Evolutionary conservation across 1,139 yeast species (phyloP).

Genomic region (Yamadazyma aaseri): DNA sequence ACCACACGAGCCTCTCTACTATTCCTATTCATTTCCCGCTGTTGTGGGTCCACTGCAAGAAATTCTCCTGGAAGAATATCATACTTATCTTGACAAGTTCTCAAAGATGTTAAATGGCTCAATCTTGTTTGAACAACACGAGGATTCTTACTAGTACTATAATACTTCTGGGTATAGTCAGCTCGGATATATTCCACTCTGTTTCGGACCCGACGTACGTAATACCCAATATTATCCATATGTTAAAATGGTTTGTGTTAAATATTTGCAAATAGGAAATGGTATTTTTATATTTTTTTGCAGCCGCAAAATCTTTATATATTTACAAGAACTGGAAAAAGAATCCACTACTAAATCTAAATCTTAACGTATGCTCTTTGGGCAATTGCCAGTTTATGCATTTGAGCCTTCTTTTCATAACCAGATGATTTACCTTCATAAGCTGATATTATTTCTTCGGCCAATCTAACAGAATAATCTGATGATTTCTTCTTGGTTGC

Average conservation of each 20-base stretch:
- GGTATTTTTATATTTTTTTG: constrained; percentile 4
- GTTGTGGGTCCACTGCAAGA: constrained; percentile 10
- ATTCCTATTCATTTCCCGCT: neutral
- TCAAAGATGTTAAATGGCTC: constrained; percentile 37
- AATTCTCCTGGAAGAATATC: constrained; percentile 22
- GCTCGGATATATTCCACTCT: constrained; percentile 31
- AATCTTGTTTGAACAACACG: constrained; percentile 39
- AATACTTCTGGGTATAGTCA: constrained; percentile 41
- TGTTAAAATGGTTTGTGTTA: neutral
- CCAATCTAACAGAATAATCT: constrained; percentile 83
- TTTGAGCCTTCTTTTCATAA: constrained; percentile 75
- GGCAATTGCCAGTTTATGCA: constrained; percentile 83
- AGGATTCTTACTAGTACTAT: constrained; percentile 37
- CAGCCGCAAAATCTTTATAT: constrained; percentile 5
- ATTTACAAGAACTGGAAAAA: constrained; percentile 1
- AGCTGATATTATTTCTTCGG: constrained; percentile 83
- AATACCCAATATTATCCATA: constrained; percentile 11
- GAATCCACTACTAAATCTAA: constrained; percentile 12
- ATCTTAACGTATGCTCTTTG: constrained; percentile 71
- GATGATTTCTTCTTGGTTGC: constrained; percentile 75
- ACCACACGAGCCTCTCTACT: neutral
- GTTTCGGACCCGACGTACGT: constrained; percentile 24
- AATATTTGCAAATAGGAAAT: constrained; percentile 1
- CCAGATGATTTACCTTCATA: constrained; percentile 79
- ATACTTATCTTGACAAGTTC: constrained; percentile 26